Evolutionary conservation across 2,329 filamentous ascomycete species (phyloP), one percentile per base, ranked within the genome.

Genomic region (Penicillium oxalicum): DNA sequence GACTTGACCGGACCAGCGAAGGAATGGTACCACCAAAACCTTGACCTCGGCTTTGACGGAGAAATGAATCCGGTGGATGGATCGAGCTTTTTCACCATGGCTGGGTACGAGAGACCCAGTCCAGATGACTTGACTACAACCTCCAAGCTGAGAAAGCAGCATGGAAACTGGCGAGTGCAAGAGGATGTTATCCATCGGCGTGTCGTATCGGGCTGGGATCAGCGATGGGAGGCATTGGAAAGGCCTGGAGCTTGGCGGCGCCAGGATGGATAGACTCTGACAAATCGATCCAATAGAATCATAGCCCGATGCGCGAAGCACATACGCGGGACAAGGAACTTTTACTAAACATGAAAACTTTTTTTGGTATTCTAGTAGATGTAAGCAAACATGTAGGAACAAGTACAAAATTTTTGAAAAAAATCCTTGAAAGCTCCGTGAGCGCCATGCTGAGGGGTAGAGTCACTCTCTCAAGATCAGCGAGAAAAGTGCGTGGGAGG

Each of bases 41-140:
- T 71, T 6, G 56, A 59, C 40, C 29, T 67, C 3, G 56, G 62
- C 11, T 41, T 57, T 8, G 49, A 58, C 12, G 57, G 47, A n/a
- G 55, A 48, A n/a, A 35, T 37, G 29, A 28, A 25, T 4, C 12
- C 36, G 28, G n/a, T 24, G 32, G 37, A 18, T 25, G 36, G 29
- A 13, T 26, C 36, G 9, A 34, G 25, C 24, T 34, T 46, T 53
- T 50, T 73, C 24, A 64, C 67, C 24, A 53, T 75, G 40, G 70
- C 70, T 4, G 72, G 71, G 4, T 74, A 74, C 53, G 72, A 74
- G 50, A 66, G 72, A 4, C 71, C 71, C 1, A 60, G 67, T 35
- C 54, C 56, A 2, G 61, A 62, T 44, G 62, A 68, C 41, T 55
- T 56, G 24, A 63, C 58, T 8, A 61, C 57, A 12, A 63, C 63